Base-by-base conservation (phyloP, 495 filamentous ascomycete species). In the Aspergillus indologenus region DNA sequence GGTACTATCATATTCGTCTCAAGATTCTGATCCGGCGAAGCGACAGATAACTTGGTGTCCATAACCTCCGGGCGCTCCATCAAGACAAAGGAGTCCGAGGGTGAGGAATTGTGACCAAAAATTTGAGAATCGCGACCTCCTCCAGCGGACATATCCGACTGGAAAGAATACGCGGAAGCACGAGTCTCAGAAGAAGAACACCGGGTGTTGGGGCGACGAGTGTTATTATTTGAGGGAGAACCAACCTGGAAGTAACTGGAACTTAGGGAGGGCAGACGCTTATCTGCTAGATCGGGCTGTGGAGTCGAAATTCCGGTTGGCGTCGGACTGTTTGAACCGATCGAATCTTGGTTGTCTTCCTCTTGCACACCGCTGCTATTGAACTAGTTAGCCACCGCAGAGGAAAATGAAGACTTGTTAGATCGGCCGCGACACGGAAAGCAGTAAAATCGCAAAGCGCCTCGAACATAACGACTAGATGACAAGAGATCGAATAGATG, bases 211-310 rank as follows among this genome's bases (percentile, higher is more conserved):
- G 78, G 80, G 77, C 76, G 75, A 81, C 61, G 72, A 66, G 74
- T 71, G 74, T 69, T 75, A 72, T 74, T 75, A 77, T 74, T 77
- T 77, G 74, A 81, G 66, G 70, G 78, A 76, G 73, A 81, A 96
- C 92, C 83, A 93, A 97, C 92, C 92, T 97, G 92, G 78, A 88
- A 89, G 83, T 94, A 96, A 81, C 90, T 96, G 80, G 87, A 92
- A 81, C 91, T 86, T 73, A 96, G 91, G 67, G 90, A 89, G 47
- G 92, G 92, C 67, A 92, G 79, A 70, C 92, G 88, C 73, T 94
- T 96, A 76, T 97, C 92, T 45, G 86, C 85, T 52, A 83, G 87
- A 75, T 97, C 91, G 42, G 92, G 92, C 63, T 90, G 89, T 42
- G 92, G 92, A 43, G 92, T 97, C 45, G 88, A 85, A 64, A 92